These are phyloP conservation scores for Keithomyces neogunnii DNA, from an alignment of 2,329 filamentous ascomycete genomes.

Conservation along the genomic window DNA sequence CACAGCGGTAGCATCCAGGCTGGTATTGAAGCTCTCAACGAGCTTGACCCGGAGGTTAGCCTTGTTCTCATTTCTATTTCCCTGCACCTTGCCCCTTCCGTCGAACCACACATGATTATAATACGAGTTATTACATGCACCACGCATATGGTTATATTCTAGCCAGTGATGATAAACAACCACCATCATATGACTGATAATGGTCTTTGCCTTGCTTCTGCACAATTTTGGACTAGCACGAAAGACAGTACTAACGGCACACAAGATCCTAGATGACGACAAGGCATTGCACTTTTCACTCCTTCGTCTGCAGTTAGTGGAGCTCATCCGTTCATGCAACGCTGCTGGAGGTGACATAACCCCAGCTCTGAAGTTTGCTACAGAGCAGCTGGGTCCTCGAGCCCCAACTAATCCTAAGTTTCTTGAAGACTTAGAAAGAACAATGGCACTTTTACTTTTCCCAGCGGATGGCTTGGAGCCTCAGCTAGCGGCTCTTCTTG, in stretches of 20 bases:
- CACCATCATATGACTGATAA: slow-evolving; percentile 38
- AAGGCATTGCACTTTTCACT: slow-evolving; percentile 81
- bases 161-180: slow-evolving; percentile 86
- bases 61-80: neutral
- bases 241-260: slow-evolving; percentile 6
- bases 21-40: slow-evolving; percentile 82
- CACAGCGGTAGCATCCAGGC: slow-evolving; percentile 76
- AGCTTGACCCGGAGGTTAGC: slow-evolving; percentile 83
- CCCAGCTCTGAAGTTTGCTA: slow-evolving; percentile 79
- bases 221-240: neutral
- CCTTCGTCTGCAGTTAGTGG: slow-evolving; percentile 83
- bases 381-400: slow-evolving; percentile 75
- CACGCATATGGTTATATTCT: slow-evolving; percentile 82
- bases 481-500: slow-evolving; percentile 65
- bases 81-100: neutral
- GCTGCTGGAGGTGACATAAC: slow-evolving; percentile 62
- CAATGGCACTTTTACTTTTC: slow-evolving; percentile 88
- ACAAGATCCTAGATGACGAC: slow-evolving; percentile 78
- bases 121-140: slow-evolving; percentile 88
- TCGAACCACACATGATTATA: slow-evolving; percentile 69
- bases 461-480: slow-evolving; percentile 71
- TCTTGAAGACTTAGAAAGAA: slow-evolving; percentile 78
- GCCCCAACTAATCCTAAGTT: slow-evolving; percentile 77
- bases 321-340: slow-evolving; percentile 76
- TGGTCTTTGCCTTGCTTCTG: slow-evolving; percentile 3